Conservation (phyloP, 1,284 basidiomycete genomes). For the Leccinum angustisporum region DNA sequence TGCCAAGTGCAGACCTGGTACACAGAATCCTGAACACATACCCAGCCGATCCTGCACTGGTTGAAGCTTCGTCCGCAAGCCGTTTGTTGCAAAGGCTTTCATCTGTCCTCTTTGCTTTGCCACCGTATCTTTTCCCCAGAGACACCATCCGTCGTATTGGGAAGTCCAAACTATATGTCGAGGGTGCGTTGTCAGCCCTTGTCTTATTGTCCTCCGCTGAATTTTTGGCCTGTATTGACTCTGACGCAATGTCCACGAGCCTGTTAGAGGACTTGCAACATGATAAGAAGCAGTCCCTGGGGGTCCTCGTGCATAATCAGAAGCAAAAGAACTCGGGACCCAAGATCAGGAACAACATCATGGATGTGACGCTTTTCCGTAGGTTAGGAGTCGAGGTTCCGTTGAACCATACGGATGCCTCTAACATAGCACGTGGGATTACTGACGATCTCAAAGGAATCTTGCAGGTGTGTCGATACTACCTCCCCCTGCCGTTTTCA, state of each 20-base stretch:
- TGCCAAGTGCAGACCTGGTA: conserved; percentile 16
- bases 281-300: conserved; percentile 3
- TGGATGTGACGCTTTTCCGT: conserved; percentile 31
- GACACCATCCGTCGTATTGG: conserved; percentile 16
- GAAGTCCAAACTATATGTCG: conserved; percentile 23
- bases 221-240: conserved; percentile 5
- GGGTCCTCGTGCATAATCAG: conserved; percentile 6
- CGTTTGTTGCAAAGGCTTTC: conserved; percentile 23
- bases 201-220: conserved; percentile 14
- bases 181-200: conserved; percentile 21
- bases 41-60: conserved; percentile 19
- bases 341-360: conserved; percentile 9
- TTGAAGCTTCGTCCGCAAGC: conserved; percentile 15
- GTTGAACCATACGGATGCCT: conserved; percentile 22
- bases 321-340: conserved; percentile 22
- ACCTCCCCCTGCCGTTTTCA: not conserved
- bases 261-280: not conserved
- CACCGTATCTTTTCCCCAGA: conserved; percentile 14
- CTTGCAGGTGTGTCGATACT: conserved; percentile 29
- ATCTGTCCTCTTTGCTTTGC: conserved; percentile 22
- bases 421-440: conserved; percentile 10
- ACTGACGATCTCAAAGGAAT: conserved; percentile 31
- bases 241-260: not conserved
- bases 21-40: conserved; percentile 22
- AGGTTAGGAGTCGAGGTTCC: conserved; percentile 31